These are phyloP conservation scores for Ambrosia trifida DNA, from an alignment of 129 eudicot genomes.

Conservation along the genomic window DNA sequence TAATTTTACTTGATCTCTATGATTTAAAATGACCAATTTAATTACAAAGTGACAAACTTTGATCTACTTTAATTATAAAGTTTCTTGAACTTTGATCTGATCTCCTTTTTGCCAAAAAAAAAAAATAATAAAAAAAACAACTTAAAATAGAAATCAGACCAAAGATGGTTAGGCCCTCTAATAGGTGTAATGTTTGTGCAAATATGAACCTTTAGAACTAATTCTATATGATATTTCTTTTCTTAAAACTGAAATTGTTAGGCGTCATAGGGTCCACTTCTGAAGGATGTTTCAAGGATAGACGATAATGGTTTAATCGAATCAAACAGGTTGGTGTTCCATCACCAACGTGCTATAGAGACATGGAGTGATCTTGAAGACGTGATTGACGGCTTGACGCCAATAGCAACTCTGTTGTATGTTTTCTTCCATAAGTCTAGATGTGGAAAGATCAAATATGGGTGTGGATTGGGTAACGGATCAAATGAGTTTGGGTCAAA, in stretches of 20 bases:
- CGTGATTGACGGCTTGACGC: conserved; percentile 43
- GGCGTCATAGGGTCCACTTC: conserved; percentile 87
- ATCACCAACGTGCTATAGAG: conserved; percentile 34
- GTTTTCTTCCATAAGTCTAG: conserved; percentile 15
- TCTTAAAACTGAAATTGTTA: conserved; percentile 18
- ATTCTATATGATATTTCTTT: background rate
- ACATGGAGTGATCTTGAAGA: conserved; percentile 61
- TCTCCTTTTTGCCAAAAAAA: background rate
- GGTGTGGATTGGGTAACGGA: conserved; percentile 3
- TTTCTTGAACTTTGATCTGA: conserved; percentile 2
- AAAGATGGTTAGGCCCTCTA: background rate
- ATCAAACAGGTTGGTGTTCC: conserved; percentile 57
- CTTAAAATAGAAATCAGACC: no score
- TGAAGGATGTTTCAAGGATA: conserved; percentile 85
- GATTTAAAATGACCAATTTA: background rate
- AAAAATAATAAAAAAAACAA: no score
- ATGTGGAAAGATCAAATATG: background rate
- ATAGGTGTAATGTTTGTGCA: background rate
- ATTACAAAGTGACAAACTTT: background rate
- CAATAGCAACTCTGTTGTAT: conserved; percentile 65
- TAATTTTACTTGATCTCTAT: background rate
- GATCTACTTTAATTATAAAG: background rate
- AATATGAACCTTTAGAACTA: conserved; percentile 1
- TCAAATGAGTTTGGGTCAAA: conserved; percentile 5
- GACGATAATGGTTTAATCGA: conserved; percentile 57